These are phyloP conservation scores for Diatrype stigma DNA, from an alignment of 2,329 filamentous ascomycete species.

Conservation along the genomic window DNA sequence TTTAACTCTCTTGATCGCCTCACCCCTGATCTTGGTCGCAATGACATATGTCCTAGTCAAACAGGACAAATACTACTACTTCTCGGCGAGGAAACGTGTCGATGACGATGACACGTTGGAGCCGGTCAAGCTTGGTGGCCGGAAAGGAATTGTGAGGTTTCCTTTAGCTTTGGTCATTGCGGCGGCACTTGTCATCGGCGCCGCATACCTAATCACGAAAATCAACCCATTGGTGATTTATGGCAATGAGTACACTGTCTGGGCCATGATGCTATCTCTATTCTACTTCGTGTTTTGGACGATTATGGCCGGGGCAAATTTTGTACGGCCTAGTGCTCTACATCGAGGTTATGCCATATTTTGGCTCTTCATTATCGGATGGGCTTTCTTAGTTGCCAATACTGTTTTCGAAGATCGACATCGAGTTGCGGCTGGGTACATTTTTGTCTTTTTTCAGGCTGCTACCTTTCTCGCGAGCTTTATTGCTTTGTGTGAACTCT, in stretches of 20 bases:
- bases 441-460: slow-evolving; percentile 74
- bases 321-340: slow-evolving; percentile 78
- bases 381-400: slow-evolving; percentile 66
- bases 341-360: slow-evolving; percentile 76
- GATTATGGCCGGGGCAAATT: slow-evolving; percentile 63
- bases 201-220: slow-evolving; percentile 73
- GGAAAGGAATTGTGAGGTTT: slow-evolving; percentile 79
- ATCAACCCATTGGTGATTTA: slow-evolving; percentile 90
- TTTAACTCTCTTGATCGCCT: slow-evolving; percentile 74
- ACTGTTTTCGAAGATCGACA: slow-evolving; percentile 76
- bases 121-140: slow-evolving; percentile 64
- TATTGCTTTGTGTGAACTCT: slow-evolving; percentile 75
- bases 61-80: slow-evolving; percentile 83
- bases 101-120: slow-evolving; percentile 58
- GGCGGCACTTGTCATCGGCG: slow-evolving; percentile 62
- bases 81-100: slow-evolving; percentile 57
- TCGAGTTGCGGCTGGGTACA: slow-evolving; percentile 74
- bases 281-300: slow-evolving; percentile 84
- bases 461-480: slow-evolving; percentile 70
- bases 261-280: slow-evolving; percentile 79
- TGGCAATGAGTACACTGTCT: slow-evolving; percentile 81
- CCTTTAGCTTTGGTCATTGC: slow-evolving; percentile 70
- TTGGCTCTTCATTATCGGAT: slow-evolving; percentile 78
- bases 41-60: slow-evolving; percentile 66
- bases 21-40: slow-evolving; percentile 67